Evolutionary conservation across 75 land plant genomes (phyloP).

Genomic region (Pinus taeda): DNA sequence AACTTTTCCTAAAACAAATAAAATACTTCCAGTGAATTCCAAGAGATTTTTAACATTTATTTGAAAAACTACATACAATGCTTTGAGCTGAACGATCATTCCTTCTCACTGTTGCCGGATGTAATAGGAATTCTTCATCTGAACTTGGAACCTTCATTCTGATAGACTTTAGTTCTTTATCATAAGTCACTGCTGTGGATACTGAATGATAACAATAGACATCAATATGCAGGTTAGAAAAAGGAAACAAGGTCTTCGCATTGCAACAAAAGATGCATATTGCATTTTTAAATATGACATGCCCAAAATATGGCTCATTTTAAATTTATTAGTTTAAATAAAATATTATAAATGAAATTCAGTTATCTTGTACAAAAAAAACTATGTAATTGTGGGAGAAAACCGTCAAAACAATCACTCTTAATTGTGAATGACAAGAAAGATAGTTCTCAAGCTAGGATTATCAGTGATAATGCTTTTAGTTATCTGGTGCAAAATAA

Average conservation of each 20-base stretch:
- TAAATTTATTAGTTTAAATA: neutral
- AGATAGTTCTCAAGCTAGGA: too few relatives aligned
- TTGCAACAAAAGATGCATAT: neutral
- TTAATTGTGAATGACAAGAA: too few relatives aligned
- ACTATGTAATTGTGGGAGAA: too few relatives aligned
- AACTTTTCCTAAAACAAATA: neutral
- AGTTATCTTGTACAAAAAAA: too few relatives aligned
- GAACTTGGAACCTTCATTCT: slow-evolving; percentile 91
- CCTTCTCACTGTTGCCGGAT: slow-evolving; percentile 95
- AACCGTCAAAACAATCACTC: too few relatives aligned
- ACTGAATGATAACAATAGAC: slow-evolving; percentile 38
- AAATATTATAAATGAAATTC: neutral
- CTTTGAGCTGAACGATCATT: slow-evolving; percentile 97
- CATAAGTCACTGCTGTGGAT: slow-evolving; percentile 91
- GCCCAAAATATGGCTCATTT: neutral
- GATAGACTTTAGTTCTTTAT: slow-evolving; percentile 66
- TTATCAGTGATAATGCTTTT: too few relatives aligned
- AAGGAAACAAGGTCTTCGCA: slow-evolving; percentile 1
- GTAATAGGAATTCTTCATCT: slow-evolving; percentile 83
- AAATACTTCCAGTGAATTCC: neutral
- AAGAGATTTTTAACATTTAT: neutral
- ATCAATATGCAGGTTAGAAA: neutral
- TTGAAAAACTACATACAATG: slow-evolving; percentile 57
- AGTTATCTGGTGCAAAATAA: too few relatives aligned
- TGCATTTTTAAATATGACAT: neutral